These are phyloP conservation scores for Inga leiocalycina DNA, from an alignment of 306 rosid genomes.

Conservation along the genomic window DNA sequence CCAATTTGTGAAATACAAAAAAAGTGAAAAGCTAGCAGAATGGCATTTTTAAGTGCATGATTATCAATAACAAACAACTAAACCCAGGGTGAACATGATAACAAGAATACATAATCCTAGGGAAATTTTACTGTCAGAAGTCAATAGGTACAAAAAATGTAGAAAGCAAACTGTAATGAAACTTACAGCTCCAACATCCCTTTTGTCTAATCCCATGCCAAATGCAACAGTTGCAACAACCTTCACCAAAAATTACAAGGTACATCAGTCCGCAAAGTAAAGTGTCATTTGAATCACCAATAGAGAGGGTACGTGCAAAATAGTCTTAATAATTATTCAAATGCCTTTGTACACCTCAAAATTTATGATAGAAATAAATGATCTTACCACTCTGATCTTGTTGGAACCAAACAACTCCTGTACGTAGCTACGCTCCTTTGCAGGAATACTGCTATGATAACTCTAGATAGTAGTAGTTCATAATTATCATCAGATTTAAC, in stretches of 20 bases:
- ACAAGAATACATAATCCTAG: slow-evolving; percentile 22
- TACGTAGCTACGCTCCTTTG: slow-evolving; percentile 77
- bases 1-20: slow-evolving; percentile 28
- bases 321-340: slow-evolving; percentile 5
- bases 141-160: slow-evolving; percentile 28
- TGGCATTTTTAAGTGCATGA: slow-evolving; percentile 17
- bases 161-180: slow-evolving; percentile 38
- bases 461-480: slow-evolving; percentile 51
- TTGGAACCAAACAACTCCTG: slow-evolving; percentile 84
- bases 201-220: slow-evolving; percentile 98
- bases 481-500: slow-evolving; percentile 40
- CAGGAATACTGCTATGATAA: slow-evolving; percentile 81
- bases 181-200: slow-evolving; percentile 95
- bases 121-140: slow-evolving; percentile 28
- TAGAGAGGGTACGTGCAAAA: slow-evolving; percentile 17
- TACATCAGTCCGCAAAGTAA: slow-evolving; percentile 28
- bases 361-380: slow-evolving; percentile 22
- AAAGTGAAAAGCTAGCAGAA: slow-evolving; percentile 12
- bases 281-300: slow-evolving; percentile 30
- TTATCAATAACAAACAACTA: slow-evolving; percentile 13
- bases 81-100: slow-evolving; percentile 30
- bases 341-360: slow-evolving; percentile 30
- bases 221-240: slow-evolving; percentile 99
- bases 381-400: slow-evolving; percentile 89
- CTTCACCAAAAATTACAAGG: slow-evolving; percentile 48